These are phyloP conservation scores for Colletotrichum plurivorum DNA, from an alignment of 2,329 filamentous ascomycete species.

Conservation along the genomic window DNA sequence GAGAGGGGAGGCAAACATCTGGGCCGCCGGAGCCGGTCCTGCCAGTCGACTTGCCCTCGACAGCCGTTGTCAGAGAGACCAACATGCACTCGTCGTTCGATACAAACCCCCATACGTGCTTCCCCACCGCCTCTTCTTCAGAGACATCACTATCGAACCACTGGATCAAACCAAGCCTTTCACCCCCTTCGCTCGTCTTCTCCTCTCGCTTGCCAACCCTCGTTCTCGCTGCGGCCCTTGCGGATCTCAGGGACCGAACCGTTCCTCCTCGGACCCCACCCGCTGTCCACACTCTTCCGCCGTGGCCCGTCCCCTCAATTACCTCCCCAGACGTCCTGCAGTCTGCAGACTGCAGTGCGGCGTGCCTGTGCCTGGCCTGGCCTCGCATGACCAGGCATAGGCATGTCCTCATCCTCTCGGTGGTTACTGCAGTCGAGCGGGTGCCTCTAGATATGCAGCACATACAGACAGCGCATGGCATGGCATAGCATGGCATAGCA, in stretches of 20 bases:
- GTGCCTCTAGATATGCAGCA: slow-evolving; percentile 28
- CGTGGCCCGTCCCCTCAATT: slow-evolving; percentile 8
- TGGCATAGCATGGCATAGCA: slow-evolving; percentile 32
- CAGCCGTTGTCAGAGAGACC: slow-evolving; percentile 26
- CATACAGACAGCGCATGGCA: slow-evolving; percentile 28
- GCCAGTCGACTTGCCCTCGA: slow-evolving; percentile 2
- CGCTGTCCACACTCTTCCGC: slow-evolving; percentile 16
- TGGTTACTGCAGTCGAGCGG: slow-evolving; percentile 29
- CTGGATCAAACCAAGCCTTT: slow-evolving; percentile 6
- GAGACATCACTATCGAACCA: slow-evolving; percentile 28
- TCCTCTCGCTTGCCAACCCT: slow-evolving; percentile 8
- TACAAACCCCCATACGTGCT: slow-evolving; percentile 24
- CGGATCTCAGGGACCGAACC: slow-evolving; percentile 38
- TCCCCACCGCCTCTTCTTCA: slow-evolving; percentile 30
- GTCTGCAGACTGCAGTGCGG: not conserved
- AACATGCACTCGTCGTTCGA: slow-evolving; percentile 15
- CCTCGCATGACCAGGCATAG: no score
- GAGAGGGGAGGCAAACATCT: not conserved
- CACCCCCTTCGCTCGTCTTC: not conserved
- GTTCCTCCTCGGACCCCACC: slow-evolving; percentile 23
- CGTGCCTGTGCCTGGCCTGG: not conserved
- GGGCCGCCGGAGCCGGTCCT: slow-evolving; percentile 14
- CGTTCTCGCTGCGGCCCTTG: slow-evolving; percentile 20
- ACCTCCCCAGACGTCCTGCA: slow-evolving; percentile 8
- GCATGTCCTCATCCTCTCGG: not conserved